Percentiles rank a stretch among this genome's conserved stretches.
Conservation (phyloP, 495 filamentous ascomycete genomes). For the Wilcoxina mikolae region DNA sequence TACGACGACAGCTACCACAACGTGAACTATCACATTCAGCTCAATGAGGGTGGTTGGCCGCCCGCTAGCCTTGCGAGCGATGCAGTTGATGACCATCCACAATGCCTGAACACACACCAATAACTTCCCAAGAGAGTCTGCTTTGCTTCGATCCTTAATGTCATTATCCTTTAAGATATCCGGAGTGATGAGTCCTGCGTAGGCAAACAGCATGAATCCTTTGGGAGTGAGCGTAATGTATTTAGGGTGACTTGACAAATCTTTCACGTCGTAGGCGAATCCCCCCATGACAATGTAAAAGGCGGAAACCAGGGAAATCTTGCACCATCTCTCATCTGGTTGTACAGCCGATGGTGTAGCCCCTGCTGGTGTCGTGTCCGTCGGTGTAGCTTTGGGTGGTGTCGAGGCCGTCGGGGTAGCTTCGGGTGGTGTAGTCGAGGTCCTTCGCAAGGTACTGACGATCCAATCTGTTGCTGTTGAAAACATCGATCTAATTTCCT, state of each 20-base stretch:
- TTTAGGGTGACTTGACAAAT: background rate
- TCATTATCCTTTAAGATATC: background rate
- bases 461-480: too few species aligned
- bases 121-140: constrained; percentile 24
- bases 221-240: background rate
- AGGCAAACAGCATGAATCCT: background rate
- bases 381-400: too few species aligned
- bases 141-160: constrained; percentile 28
- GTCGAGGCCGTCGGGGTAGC: too few species aligned
- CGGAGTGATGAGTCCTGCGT: background rate
- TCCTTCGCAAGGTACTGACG: too few species aligned
- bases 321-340: too few species aligned
- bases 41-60: constrained; percentile 32
- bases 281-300: constrained; percentile 9
- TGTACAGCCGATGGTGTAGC: too few species aligned
- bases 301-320: background rate
- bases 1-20: constrained; percentile 31
- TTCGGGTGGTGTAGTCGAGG: too few species aligned
- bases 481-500: too few species aligned
- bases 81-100: constrained; percentile 29
- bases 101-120: constrained; percentile 28
- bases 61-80: constrained; percentile 22
- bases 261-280: too few species aligned
- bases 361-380: too few species aligned
- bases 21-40: constrained; percentile 34